Evolutionary conservation across 176 grass and related monocot genomes (phyloP), one percentile per base, ranked within the genome.

Genomic region (Phoenix dactylifera): DNA sequence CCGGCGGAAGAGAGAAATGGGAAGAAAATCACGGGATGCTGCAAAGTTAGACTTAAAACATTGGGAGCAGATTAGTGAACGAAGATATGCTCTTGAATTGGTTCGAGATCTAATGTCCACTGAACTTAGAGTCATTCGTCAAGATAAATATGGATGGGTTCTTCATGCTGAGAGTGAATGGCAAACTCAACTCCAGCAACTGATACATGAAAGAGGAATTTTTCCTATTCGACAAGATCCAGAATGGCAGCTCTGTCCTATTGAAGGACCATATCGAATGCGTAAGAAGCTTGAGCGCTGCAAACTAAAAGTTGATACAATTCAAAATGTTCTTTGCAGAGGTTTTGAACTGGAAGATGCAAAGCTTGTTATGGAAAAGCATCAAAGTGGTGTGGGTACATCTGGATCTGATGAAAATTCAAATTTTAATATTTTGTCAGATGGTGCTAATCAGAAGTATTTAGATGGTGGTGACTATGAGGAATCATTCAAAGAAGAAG

Each of bases 121-220:
- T 62, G 62, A 92, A 51, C 88, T 98, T 51, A 93, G 88, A 60
- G 74, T 81, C 64, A 89, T 98, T 77, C 84, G 88, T 52, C 94
- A 98, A 69, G 94, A 98, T 65, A 98, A 98, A 80, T 98, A 93
- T 64, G 94, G 94, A 44, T 98, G 94, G 94, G 86, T 98, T 66
- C 78, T 98, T 57, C 94, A 98, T 78, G 88, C 82, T 66, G 94
- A 98, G 83, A 92, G 84, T 52, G 94, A 98, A 63, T 98, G 94
- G 94, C 84, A 98, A 68, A 81, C 67, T 70, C 94, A 98, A 64
- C 58, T 98, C 61, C 94, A 98, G 76, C 79, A 93, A 63, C 79
- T 98, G 72, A 82, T 93, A 15, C 94, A 98, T 20, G 94, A 89
- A 79, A 92, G 88, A 86, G 88, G 94, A 55, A 83, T 98, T 77